Base-by-base conservation (phyloP, 2,329 filamentous ascomycete species). In the Zopfia rhizophila region DNA sequence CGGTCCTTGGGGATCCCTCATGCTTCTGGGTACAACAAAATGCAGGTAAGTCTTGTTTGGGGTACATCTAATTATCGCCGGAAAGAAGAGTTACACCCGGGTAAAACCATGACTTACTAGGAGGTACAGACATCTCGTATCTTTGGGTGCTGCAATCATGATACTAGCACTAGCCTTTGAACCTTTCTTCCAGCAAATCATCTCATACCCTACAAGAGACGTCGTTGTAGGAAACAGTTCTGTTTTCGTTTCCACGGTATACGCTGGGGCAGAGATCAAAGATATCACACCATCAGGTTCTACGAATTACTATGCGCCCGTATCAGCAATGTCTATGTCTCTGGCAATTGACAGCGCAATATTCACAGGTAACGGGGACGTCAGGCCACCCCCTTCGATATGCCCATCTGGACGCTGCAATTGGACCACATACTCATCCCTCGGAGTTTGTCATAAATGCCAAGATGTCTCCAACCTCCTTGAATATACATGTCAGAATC, bases 131-230 rank as follows among this genome's bases (percentile, higher is more conserved):
- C 40, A 44, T 24, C 13, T 57, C 7, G 56, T 38, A 3, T 49
- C 52, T 2, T 23, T 61, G 1, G 54, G 48, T 10, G 54, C 56
- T 10, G 17, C 35, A 2, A 43, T 58, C 10, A 56, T 51, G 5
- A 36, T 58, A 11, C 37, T 56, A 3, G 43, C 45, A 6, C 28
- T 61, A 4, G 55, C 51, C 4, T 56, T 60, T 21, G 56, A 60
- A 23, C 46, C 54, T 0, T 55, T 58, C 39, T 57, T 61, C 35
- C 55, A 60, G 13, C 51, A 60, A 27, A 53, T 58, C 16, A 38
- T 56, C 2, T 23, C 42, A 2, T 60, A 47, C 36, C 48, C 54
- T 3, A 17, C 41, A 2, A 31, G 38, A 27, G 23, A 37, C 14
- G 27, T 48, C n/a, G 13, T 23, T 17, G 11, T 21, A 13, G 28